Evolutionary conservation across 768 basidiomycete genomes (phyloP), one percentile per base, ranked within the genome.

Genomic region (Amanita subjunquillea): DNA sequence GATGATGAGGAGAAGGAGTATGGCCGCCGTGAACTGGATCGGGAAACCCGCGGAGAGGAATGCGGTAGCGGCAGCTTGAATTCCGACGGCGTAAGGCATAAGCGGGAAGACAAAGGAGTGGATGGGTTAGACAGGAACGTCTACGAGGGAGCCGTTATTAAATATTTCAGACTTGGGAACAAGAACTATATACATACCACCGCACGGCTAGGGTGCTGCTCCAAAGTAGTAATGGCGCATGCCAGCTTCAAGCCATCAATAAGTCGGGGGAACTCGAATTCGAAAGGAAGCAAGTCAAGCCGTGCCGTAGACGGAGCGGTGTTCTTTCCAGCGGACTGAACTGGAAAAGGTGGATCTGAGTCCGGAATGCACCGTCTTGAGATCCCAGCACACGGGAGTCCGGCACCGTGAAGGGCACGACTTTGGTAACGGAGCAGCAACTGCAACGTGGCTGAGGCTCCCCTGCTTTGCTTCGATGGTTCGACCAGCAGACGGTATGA

Each of bases 21-120:
- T 63, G 58, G 74, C 74, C 51, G 75, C 59, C 30, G 74, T 69
- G 58, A 77, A 72, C 57, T 77, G 75, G 48, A 68, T 69, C 30
- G 73, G 65, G 58, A 77, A 69, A 27, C 76, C 72, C 63, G 74
- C 72, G 65, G 76, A 74, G 59, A 75, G 70, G 59, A 78, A 74
- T 40, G 75, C 75, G 51, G 65, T 64, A 47, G 72, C 68, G 41
- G 74, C 76, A 62, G 74, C 65, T 56, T 77, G 70, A 41, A 78
- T 65, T 48, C 76, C 78, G 49, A 76, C 62, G 59, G 68, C 65
- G 66, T 76, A 78, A 59, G 77, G 76, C 76, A 78, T 78, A 52
- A 29, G 53, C 58, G 42, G 49, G 59, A 68, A 60, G 55, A 47
- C 54, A 55, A 56, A 60, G 53, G 51, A 59, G 59, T 55, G 59